Percentiles rank a stretch among this genome's conserved stretches.
These are phyloP conservation scores for Rhizopus delemar DNA, from an alignment of 371 early-diverging fungal genomes.

Conservation along the genomic window DNA sequence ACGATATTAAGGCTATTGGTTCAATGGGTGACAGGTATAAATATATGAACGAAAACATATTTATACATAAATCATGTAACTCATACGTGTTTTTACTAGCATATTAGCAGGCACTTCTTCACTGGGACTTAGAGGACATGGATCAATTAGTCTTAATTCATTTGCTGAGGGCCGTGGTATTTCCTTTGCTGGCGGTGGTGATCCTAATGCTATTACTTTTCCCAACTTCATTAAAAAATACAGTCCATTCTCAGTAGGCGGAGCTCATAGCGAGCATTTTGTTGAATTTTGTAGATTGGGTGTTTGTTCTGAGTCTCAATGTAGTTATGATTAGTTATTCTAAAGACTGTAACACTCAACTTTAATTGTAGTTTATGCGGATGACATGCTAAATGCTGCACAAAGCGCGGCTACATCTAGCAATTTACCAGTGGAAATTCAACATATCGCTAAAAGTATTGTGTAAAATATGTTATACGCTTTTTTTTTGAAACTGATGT, in stretches of 20 bases:
- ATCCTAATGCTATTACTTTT: conserved; percentile 30
- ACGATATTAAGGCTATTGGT: conserved; percentile 21
- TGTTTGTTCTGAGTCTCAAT: not conserved
- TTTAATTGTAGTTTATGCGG: conserved; percentile 13
- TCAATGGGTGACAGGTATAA: conserved; percentile 19
- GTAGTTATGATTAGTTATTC: not conserved
- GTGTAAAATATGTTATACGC: not conserved
- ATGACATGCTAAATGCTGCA: conserved; percentile 40
- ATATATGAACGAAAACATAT: conserved; percentile 6
- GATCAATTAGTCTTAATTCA: conserved; percentile 3
- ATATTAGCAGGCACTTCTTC: conserved; percentile 21
- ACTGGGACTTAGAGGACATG: not conserved
- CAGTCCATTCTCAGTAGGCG: conserved; percentile 27
- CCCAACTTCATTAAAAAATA: conserved; percentile 37
- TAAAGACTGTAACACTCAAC: not conserved
- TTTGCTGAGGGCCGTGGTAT: conserved; percentile 36
- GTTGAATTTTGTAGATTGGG: conserved; percentile 22
- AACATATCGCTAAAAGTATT: conserved; percentile 38
- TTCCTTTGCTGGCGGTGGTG: conserved; percentile 43
- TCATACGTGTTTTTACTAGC: conserved; percentile 2
- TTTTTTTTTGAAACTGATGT: conserved; percentile 20
- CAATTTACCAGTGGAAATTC: conserved; percentile 36
- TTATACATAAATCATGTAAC: not conserved
- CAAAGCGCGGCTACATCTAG: conserved; percentile 31
- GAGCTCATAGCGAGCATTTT: conserved; percentile 31